Evolutionary conservation across 2,329 filamentous ascomycete species (phyloP).

Genomic region (Apiospora saccharicola): DNA sequence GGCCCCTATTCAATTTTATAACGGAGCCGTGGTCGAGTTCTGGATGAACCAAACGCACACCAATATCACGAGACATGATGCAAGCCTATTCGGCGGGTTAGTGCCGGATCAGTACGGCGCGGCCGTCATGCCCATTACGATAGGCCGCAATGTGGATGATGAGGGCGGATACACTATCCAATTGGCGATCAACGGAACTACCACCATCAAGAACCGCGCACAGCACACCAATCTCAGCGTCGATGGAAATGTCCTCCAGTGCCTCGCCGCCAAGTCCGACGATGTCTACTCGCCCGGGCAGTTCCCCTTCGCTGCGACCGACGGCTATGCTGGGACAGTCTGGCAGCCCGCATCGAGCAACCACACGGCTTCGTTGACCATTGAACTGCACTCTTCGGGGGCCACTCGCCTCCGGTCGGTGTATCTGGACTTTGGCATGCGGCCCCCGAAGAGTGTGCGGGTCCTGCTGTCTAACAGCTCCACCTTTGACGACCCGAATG

Average conservation of each 20-base stretch:
- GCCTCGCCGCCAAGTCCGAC: neutral
- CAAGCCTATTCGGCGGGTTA: neutral
- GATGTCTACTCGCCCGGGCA: constrained; percentile 5
- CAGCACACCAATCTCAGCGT: neutral
- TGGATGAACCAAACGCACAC: constrained; percentile 22
- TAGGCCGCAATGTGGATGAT: neutral
- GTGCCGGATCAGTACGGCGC: constrained; percentile 18
- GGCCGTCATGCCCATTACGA: constrained; percentile 12
- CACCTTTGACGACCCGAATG: neutral
- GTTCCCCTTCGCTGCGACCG: constrained; percentile 11
- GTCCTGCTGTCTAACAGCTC: constrained; percentile 23
- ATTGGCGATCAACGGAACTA: neutral
- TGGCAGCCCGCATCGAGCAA: constrained; percentile 2
- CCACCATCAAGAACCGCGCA: neutral
- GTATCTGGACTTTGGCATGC: constrained; percentile 20
- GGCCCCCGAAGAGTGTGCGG: constrained; percentile 17
- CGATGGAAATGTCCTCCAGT: neutral
- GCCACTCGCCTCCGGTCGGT: neutral
- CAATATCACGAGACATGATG: constrained; percentile 9
- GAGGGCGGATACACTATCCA: neutral
- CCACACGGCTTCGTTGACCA: neutral
- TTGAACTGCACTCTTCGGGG: neutral
- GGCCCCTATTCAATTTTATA: constrained; percentile 20
- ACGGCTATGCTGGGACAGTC: constrained; percentile 1
- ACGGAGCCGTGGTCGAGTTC: constrained; percentile 23